phyloP scores from a whole-genome alignment of 306 rosid genomes.

The Mucuna pruriens region DNA sequence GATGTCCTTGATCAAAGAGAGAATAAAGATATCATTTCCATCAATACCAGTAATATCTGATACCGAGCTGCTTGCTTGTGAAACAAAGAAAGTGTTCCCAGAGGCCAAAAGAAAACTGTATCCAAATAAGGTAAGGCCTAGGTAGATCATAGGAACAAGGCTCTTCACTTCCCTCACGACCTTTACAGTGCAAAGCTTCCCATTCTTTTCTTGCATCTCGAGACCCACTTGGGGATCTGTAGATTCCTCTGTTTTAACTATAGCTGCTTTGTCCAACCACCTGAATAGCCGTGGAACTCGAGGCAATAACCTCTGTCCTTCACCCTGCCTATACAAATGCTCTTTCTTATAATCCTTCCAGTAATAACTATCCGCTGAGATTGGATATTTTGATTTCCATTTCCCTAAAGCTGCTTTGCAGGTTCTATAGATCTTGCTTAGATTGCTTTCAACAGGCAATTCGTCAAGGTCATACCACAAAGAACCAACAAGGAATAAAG shows the following conservation, averaged over 20 bases:
- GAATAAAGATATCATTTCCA: neutral
- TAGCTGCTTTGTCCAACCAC: constrained; percentile 4
- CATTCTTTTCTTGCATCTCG: neutral
- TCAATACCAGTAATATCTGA: rapidly evolving
- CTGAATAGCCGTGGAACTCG: neutral
- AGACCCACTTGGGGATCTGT: neutral
- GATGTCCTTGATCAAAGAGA: neutral
- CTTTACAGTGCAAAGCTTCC: neutral
- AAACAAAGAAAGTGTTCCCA: neutral
- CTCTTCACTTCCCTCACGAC: constrained; percentile 14
- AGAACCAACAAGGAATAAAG: neutral
- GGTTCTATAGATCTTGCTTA: neutral
- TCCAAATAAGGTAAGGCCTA: neutral
- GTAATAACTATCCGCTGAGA: neutral
- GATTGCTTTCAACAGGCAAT: neutral
- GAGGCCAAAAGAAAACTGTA: neutral
- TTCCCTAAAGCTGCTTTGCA: neutral
- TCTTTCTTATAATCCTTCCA: neutral
- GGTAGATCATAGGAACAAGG: neutral
- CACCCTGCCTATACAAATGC: neutral
- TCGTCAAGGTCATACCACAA: neutral
- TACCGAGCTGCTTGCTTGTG: neutral
- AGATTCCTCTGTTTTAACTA: neutral
- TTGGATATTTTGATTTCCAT: neutral
- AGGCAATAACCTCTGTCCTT: neutral